Evolutionary conservation across 2,329 filamentous ascomycete genomes (phyloP), one percentile per base, ranked within the genome.

Genomic region (Cladosporium colombiae): DNA sequence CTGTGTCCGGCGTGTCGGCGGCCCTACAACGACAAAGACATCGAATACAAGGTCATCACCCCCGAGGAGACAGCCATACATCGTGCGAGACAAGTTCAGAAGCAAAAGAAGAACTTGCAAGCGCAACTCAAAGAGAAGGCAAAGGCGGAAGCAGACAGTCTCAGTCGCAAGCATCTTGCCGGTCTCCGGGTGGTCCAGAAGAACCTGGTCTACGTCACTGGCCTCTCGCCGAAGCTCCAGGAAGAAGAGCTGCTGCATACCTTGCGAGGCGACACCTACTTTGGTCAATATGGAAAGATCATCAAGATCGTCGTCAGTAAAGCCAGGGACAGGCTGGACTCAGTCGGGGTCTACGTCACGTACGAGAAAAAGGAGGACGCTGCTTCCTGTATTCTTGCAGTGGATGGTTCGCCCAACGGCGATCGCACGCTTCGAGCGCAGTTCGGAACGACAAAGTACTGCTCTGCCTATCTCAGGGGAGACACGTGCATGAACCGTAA

Each of bases 231-330:
- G 14, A 93, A 90, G 37, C 92, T 96, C 68, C 90, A 92, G 69
- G 95, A 99, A 79, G 93, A 98, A 76, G 92, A 94, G 72, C 84
- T 99, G 3, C 85, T 98, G 56, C 92, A 94, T 78, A 97, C 93
- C 0, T 82, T 99, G 56, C 89, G 96, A 65, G 93, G 93, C 68
- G 88, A 89, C 58, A 91, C 97, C 74, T 99, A 97, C 77, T 99
- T 99, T 74, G 95, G 95, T 6, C 95, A 99, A 78, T 99, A 99
- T 76, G 95, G 95, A 72, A 95, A 94, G 75, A 99, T 99, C 72
- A 91, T 97, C 76, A 99, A 99, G 79, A 98, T 99, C 65, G 96
- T 97, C 64, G 96, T 99, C 70, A 98, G 93, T 83, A 97, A 97
- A 78, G 88, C 93, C 49, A 97, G 96, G 78, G 92, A 94, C 68